Evolutionary conservation across 139 green algal genomes (phyloP), one percentile per base, ranked within the genome.

Genomic region (Astrephomene gubernaculifera): DNA sequence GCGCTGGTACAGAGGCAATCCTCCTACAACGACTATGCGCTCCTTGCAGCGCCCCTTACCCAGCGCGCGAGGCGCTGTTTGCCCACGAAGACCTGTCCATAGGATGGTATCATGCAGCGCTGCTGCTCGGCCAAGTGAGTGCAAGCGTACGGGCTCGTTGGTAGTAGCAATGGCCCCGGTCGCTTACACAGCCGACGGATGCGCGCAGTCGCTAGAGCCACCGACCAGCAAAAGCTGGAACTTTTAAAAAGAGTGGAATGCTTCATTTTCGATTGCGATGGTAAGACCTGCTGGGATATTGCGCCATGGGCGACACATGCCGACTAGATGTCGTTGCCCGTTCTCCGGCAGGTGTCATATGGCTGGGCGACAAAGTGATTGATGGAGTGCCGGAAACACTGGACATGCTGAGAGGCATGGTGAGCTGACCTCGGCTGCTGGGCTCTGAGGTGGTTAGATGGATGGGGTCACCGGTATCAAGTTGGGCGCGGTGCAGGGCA

Each of bases 211-310:
- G 78, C 83, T 21, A 38, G 63, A 4, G 95, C 95, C 19, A 91
- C 73, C 36, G 67, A 94, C 44, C 75, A 93, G 1, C 94, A 97
- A 76, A 97, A 96, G 89, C 70, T 90, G 25, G 83, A 85, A 9
- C 89, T 99, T 1, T 86, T 99, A 24, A 91, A 98, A 54, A 96
- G 93, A 60, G 95, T 97, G 36, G 89, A 99, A 79, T 97, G 93
- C 89, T 99, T 99, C 91, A 99, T 99, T 79, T 99, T 99, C 81
- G 97, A 99, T 90, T 99, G 97, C 90, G 97, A 99, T 89, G 97
- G 96, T 98, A 79, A 83, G 91, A n/a, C n/a, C n/a, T n/a, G n/a
- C n/a, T n/a, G n/a, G n/a, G n/a, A n/a, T n/a, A n/a, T 31, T 54
- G 54, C 33, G 35, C 22, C 54, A 65, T 24, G 12, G n/a, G 54